Evolutionary conservation across 2,329 filamentous ascomycete genomes (phyloP).

Genomic region (Verticillium zaregamsianum): DNA sequence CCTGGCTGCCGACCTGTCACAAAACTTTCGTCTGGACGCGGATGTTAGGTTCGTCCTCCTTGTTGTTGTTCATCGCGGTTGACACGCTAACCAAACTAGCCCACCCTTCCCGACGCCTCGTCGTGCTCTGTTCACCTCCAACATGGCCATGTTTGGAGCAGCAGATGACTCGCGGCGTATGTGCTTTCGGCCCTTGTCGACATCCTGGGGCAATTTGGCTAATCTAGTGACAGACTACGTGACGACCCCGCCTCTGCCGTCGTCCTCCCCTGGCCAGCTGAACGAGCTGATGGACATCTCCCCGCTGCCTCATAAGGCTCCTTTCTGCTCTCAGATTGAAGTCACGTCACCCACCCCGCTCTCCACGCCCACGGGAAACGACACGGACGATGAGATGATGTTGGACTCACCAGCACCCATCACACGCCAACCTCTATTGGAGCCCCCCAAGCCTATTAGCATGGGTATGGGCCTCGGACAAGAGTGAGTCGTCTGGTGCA

Average conservation of each 20-base stretch:
- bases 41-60: slow-evolving; percentile 64
- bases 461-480: slow-evolving; percentile 4
- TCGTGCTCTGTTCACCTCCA: slow-evolving; percentile 76
- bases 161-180: slow-evolving; percentile 6
- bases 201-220: slow-evolving; percentile 1
- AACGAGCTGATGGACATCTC: slow-evolving; percentile 90
- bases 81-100: slow-evolving; percentile 36
- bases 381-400: slow-evolving; percentile 45
- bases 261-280: slow-evolving; percentile 72
- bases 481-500: slow-evolving; percentile 11
- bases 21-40: slow-evolving; percentile 92
- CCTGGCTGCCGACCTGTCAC: slow-evolving; percentile 87
- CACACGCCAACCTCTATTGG: slow-evolving; percentile 40
- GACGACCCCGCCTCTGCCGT: slow-evolving; percentile 77
- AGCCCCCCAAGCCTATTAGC: slow-evolving; percentile 34
- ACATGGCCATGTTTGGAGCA: slow-evolving; percentile 60
- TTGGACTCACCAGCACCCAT: slow-evolving; percentile 53
- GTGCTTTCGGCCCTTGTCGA: not conserved
- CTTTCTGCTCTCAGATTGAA: slow-evolving; percentile 62
- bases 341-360: slow-evolving; percentile 70
- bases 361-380: slow-evolving; percentile 34
- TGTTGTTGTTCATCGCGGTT: slow-evolving; percentile 14
- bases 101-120: slow-evolving; percentile 80
- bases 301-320: slow-evolving; percentile 81
- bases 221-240: slow-evolving; percentile 56